Percentiles rank a stretch among this genome's conserved stretches.
These are phyloP conservation scores for Nowakowskiella sp. DNA, from an alignment of 192 early-diverging fungal genomes.

Conservation along the genomic window DNA sequence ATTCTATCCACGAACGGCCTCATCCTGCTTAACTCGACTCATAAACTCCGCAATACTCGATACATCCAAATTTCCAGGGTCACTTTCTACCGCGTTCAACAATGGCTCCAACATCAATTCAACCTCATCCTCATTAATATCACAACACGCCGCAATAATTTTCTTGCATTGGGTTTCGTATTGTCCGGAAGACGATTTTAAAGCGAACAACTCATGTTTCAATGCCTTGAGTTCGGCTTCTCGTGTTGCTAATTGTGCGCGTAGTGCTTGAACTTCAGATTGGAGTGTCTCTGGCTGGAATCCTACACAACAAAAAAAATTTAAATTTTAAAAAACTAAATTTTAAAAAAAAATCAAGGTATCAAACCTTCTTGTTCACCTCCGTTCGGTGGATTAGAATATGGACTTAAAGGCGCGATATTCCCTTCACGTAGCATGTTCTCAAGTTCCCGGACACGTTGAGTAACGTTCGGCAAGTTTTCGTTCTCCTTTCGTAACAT, in stretches of 20 bases:
- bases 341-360: too few relatives aligned
- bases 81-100: constrained; percentile 69
- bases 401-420: constrained; percentile 5
- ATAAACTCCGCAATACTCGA: constrained; percentile 23
- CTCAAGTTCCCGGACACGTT: constrained; percentile 27
- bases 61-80: constrained; percentile 32
- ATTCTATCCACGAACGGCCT: too few relatives aligned
- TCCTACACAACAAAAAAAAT: neutral
- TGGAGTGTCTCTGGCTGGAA: neutral
- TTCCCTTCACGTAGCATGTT: constrained; percentile 23
- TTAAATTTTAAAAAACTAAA: too few relatives aligned
- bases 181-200: constrained; percentile 47
- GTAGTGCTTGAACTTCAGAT: constrained; percentile 2
- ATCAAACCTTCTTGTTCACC: too few relatives aligned
- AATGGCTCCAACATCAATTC: constrained; percentile 69
- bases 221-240: constrained; percentile 28
- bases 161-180: constrained; percentile 72
- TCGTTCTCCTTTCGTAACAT: constrained; percentile 21
- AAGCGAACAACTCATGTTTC: constrained; percentile 45
- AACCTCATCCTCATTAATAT: constrained; percentile 67
- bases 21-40: constrained; percentile 16
- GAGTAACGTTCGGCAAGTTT: constrained; percentile 30
- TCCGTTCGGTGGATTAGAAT: too few relatives aligned
- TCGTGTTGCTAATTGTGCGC: constrained; percentile 7
- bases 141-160: constrained; percentile 80